Evolutionary conservation across 1,284 basidiomycete species (phyloP).

Genomic region (Puccinia brachypodii): DNA sequence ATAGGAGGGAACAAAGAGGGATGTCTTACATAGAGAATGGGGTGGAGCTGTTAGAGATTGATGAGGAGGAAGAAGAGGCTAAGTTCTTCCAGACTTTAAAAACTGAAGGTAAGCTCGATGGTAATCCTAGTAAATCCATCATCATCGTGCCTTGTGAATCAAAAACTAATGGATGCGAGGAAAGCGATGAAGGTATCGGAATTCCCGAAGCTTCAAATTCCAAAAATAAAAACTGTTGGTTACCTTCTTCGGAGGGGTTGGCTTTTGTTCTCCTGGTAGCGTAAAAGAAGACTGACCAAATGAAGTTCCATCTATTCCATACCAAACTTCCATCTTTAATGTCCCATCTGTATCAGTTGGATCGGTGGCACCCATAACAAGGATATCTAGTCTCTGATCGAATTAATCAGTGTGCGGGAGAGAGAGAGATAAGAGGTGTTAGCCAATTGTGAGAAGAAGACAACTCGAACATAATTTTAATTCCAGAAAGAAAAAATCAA

Average conservation of each 20-base stretch:
- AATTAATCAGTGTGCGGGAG: background rate
- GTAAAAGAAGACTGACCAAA: constrained; percentile 6
- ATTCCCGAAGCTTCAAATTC: constrained; percentile 55
- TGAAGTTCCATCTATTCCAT: background rate
- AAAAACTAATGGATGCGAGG: constrained; percentile 78
- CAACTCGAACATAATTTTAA: no score
- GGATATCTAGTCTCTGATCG: constrained; percentile 17
- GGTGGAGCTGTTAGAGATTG: background rate
- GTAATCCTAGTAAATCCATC: constrained; percentile 79
- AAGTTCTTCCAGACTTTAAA: constrained; percentile 44
- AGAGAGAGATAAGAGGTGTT: background rate
- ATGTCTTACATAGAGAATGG: constrained; percentile 36
- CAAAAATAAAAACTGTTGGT: background rate
- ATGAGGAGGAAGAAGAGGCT: background rate
- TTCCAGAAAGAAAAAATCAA: no score
- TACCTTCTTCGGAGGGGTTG: background rate
- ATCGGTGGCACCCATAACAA: constrained; percentile 22
- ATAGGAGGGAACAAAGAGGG: background rate
- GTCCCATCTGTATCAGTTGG: background rate
- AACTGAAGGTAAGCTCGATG: constrained; percentile 56
- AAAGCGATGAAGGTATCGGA: constrained; percentile 66
- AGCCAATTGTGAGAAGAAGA: background rate
- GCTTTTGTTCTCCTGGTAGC: background rate
- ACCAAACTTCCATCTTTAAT: constrained; percentile 41
- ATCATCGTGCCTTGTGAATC: constrained; percentile 85